phyloP scores from a whole-genome alignment of 805 yeast species.

The Maudiozyma bulderi region DNA sequence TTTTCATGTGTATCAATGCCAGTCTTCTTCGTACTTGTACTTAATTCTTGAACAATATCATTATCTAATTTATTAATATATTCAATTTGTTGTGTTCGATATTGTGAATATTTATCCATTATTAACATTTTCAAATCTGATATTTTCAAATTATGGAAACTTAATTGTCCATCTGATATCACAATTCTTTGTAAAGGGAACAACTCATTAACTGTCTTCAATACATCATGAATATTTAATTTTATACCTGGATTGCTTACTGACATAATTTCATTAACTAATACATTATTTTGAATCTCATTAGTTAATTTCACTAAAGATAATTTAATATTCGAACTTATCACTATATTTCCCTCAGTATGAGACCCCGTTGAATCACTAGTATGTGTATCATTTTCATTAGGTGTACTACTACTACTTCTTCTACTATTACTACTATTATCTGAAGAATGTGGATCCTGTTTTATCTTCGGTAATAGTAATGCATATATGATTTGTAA shows the following conservation, averaged over 20 bases:
- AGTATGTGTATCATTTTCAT: neutral
- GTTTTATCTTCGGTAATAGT: constrained; percentile 9
- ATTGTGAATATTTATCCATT: constrained; percentile 11
- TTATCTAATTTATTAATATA: constrained; percentile 14
- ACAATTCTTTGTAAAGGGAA: constrained; percentile 25
- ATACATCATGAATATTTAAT: constrained; percentile 25
- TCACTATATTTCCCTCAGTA: constrained; percentile 1
- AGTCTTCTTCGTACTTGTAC: neutral
- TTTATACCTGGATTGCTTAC: constrained; percentile 14
- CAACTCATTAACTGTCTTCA: constrained; percentile 19
- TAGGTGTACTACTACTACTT: neutral
- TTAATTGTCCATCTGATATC: constrained; percentile 26
- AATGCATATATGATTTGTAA: constrained; percentile 24
- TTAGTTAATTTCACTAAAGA: constrained; percentile 27
- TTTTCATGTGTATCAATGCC: neutral
- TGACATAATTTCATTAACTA: constrained; percentile 17
- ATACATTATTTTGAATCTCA: constrained; percentile 25
- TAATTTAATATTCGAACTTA: constrained; percentile 17
- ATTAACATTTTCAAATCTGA: constrained; percentile 12
- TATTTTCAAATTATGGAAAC: constrained; percentile 24
- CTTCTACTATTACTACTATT: neutral
- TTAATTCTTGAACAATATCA: constrained; percentile 8
- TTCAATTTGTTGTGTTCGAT: constrained; percentile 9
- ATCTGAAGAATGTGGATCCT: constrained; percentile 1
- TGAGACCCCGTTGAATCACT: neutral